Base-by-base conservation (phyloP, 106 monocot species). In the Cymbidium sinense region DNA sequence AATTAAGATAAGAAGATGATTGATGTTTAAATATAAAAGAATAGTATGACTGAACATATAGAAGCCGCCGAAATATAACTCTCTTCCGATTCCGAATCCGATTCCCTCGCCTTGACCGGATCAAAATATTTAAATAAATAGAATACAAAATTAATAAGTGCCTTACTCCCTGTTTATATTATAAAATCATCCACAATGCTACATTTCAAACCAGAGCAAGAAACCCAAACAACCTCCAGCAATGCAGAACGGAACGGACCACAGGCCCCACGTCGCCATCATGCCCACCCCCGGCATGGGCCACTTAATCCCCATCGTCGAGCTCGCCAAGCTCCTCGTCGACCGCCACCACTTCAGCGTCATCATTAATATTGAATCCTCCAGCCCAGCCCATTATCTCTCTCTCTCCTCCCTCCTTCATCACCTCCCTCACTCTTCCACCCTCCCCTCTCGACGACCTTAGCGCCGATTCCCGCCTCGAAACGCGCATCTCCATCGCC, bases 201-300 rank as follows among this genome's bases (percentile, higher is more conserved):
- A 0, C 9, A 47, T 47, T 47, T 47, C 47, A 47, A 47, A 39
- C 37, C 37, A 39, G 37, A 47, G 47, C 10, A 39, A 39, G 39
- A 39, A 39, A 39, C 8, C 0, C 39, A 39, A 39, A 39, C 5
- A 47, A 47, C 12, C 12, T 12, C 11, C 47, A 47, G 12, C 47
- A 13, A 61, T 61, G 61, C 9, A n/a, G 61, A 61, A 61, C 21
- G 23, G 23, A 61, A 4, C 23, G 23, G 4, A 21, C 25, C 20
- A 9, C 11, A 21, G 23, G 0, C 23, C 61, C 4, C 61, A 61
- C 47, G 12, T 47, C 47, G 47, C 47, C 47, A 3, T 39, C 37
- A 39, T 90, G 9, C 64, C 88, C 7, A 83, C 75, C 8, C 85
- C 88, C 5, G 88, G 91, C 41, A 87, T 91, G 80, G 93, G 93